phyloP scores from a whole-genome alignment of 2,329 filamentous ascomycete genomes.

The Dactylellina sp. region DNA sequence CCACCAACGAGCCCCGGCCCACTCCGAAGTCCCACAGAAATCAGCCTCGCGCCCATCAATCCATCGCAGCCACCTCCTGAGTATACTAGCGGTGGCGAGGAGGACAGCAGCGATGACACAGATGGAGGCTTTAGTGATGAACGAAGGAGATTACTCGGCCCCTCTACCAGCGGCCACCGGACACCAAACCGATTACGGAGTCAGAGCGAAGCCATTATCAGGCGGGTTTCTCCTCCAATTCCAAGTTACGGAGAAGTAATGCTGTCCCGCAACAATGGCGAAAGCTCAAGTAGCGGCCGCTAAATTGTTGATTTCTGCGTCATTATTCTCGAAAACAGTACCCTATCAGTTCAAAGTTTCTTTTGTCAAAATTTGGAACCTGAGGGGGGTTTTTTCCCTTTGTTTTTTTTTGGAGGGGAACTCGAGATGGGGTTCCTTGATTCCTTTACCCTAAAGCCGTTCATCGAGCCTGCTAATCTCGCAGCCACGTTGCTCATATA shows the following conservation, averaged over 20 bases:
- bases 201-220: conserved; percentile 47
- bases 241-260: conserved; percentile 55
- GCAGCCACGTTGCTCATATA: conserved; percentile 14
- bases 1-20: conserved; percentile 88
- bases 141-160: conserved; percentile 43
- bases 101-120: conserved; percentile 53
- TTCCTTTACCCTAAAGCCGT: conserved; percentile 4
- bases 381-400: conserved; percentile 1
- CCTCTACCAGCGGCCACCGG: conserved; percentile 34
- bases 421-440: conserved; percentile 4
- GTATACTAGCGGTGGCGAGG: conserved; percentile 56
- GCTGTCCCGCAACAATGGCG: conserved; percentile 40
- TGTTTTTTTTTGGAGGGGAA: conserved; percentile 8
- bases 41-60: conserved; percentile 79
- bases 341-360: too few relatives aligned
- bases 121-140: conserved; percentile 40
- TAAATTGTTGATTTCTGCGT: conserved; percentile 3
- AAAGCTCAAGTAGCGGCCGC: conserved; percentile 25
- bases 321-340: too few relatives aligned
- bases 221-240: conserved; percentile 50
- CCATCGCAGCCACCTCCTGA: conserved; percentile 53
- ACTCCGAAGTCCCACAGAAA: conserved; percentile 90
- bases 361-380: conserved; percentile 8
- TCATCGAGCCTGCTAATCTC: conserved; percentile 21
- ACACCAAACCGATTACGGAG: conserved; percentile 43